These are phyloP conservation scores for Apiotrichum siamense DNA, from an alignment of 1,284 basidiomycete genomes.

Conservation along the genomic window DNA sequence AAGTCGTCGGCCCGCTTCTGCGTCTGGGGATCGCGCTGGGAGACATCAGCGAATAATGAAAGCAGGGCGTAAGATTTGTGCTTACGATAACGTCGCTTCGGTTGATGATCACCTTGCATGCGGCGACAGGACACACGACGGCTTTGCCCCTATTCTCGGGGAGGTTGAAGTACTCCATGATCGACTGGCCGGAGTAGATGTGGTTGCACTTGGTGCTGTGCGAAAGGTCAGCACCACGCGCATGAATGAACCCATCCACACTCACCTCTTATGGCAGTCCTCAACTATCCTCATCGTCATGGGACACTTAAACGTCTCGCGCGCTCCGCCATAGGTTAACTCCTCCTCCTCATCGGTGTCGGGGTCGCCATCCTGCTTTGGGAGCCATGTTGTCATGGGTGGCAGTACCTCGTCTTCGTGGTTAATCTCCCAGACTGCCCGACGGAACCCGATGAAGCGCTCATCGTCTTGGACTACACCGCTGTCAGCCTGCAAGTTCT, in stretches of 20 bases:
- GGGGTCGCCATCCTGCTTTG: constrained; percentile 63
- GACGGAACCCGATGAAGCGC: constrained; percentile 60
- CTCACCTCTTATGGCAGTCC: constrained; percentile 58
- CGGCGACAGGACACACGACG: constrained; percentile 35
- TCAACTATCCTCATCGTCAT: constrained; percentile 60
- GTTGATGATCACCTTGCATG: constrained; percentile 32
- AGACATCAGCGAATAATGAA: neutral
- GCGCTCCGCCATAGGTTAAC: constrained; percentile 70
- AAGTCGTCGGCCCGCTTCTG: neutral
- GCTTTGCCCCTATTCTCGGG: constrained; percentile 3
- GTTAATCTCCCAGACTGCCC: constrained; percentile 62
- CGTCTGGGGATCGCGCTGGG: constrained; percentile 1
- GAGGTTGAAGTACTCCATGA: constrained; percentile 15
- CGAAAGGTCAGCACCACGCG: too few species aligned
- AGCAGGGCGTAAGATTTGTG: too few species aligned
- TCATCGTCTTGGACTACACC: constrained; percentile 51
- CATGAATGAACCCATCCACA: constrained; percentile 49
- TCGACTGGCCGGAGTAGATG: constrained; percentile 21
- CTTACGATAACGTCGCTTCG: constrained; percentile 16
- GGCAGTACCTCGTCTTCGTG: constrained; percentile 62
- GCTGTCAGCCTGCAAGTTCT: neutral
- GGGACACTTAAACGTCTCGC: constrained; percentile 73
- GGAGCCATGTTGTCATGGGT: constrained; percentile 64
- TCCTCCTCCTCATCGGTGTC: constrained; percentile 77
- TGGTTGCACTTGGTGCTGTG: constrained; percentile 29